phyloP scores from a whole-genome alignment of 257 asterid species.

The Ligustrum vulgare region DNA sequence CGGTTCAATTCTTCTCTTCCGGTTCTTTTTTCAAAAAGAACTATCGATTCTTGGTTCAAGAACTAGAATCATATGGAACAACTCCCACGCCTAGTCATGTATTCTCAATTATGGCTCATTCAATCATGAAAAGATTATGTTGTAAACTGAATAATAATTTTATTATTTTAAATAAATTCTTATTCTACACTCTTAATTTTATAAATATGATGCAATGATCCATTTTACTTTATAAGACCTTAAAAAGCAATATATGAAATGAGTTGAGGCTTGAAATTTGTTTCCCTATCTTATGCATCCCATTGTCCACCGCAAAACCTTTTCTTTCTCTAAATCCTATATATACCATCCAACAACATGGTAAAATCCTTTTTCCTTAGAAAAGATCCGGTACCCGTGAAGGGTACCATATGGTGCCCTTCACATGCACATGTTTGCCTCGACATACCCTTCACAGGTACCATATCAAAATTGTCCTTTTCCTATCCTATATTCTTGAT shows the following conservation, averaged over 20 bases:
- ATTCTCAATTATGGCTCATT: too few species aligned
- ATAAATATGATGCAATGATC: neutral
- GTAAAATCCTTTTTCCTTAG: too few species aligned
- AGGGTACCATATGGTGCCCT: too few species aligned
- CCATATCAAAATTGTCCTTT: too few species aligned
- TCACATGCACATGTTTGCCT: too few species aligned
- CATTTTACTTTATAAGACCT: neutral
- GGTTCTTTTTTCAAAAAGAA: too few species aligned
- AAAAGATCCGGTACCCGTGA: too few species aligned
- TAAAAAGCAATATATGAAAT: neutral
- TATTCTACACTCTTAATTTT: neutral
- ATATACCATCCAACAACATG: neutral
- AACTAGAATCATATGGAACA: too few species aligned
- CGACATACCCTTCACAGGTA: too few species aligned
- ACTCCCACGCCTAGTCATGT: too few species aligned
- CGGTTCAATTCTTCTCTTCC: too few species aligned
- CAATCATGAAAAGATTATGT: neutral
- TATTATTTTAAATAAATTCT: neutral
- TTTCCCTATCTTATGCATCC: neutral
- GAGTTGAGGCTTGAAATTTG: neutral
- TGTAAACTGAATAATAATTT: neutral
- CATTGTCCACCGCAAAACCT: neutral
- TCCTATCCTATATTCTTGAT: neutral
- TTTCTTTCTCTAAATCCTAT: constrained; percentile 5
- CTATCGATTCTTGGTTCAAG: too few species aligned